Conservation (phyloP, 306 rosid species). For the Inga leiocalycina region DNA sequence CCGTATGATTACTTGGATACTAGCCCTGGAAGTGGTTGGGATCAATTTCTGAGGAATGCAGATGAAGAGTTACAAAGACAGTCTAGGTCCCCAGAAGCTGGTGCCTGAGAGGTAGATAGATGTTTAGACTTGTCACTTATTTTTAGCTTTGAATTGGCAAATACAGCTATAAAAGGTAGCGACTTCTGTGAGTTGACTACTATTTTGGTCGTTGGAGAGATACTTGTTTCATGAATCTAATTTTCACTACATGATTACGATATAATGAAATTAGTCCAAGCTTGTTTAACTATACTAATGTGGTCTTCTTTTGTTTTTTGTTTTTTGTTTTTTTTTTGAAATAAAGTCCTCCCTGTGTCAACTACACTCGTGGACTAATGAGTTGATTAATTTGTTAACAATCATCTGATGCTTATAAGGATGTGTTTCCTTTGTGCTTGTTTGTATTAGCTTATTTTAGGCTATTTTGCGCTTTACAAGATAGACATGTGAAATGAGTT, state of each 20-base stretch:
- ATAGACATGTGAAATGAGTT: no score
- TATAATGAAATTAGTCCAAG: background rate
- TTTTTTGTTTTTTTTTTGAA: background rate
- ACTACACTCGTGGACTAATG: background rate
- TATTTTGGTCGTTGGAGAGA: background rate
- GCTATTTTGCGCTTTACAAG: no score
- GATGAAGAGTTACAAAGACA: conserved; percentile 58
- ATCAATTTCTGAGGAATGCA: conserved; percentile 72
- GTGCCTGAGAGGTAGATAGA: conserved; percentile 44
- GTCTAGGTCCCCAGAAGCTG: conserved; percentile 51
- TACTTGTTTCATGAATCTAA: background rate
- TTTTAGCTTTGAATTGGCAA: conserved; percentile 11
- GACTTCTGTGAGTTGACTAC: background rate
- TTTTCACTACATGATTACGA: background rate
- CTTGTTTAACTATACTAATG: background rate
- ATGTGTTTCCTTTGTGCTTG: background rate
- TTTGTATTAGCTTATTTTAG: no score
- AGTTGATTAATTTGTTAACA: background rate
- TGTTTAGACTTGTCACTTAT: background rate
- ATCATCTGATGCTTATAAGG: background rate
- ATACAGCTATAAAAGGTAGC: background rate
- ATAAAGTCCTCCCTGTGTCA: background rate
- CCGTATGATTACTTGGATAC: conserved; percentile 84
- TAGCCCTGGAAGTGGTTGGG: conserved; percentile 83
- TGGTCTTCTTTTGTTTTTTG: background rate